A percentile compares a stretch with the other conserved stretches of the same genome.
Conservation (phyloP, 23 red algal genomes). For the Gracilaria gracilis region DNA sequence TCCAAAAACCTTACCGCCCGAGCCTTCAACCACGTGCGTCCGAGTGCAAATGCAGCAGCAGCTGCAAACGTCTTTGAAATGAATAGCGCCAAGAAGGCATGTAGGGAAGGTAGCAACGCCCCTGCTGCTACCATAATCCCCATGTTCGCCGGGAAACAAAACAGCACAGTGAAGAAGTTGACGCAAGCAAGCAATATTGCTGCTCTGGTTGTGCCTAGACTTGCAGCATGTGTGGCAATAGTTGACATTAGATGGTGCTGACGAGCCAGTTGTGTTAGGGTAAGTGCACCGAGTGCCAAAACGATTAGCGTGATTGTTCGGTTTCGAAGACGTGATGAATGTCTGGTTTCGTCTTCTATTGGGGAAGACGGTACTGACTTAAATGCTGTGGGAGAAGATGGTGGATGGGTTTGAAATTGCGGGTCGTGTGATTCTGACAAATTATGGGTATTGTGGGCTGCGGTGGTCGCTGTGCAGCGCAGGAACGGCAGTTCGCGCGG, state of each 20-base stretch:
- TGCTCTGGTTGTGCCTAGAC: slow-evolving; percentile 32
- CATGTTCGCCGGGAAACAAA: slow-evolving; percentile 80
- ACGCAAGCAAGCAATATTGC: slow-evolving; percentile 37
- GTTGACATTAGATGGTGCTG: neutral
- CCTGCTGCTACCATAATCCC: slow-evolving; percentile 69
- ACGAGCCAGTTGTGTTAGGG: neutral
- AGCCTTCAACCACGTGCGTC: slow-evolving; percentile 32
- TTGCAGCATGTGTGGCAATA: slow-evolving; percentile 1
- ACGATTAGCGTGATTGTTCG: neutral
- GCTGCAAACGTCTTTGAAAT: slow-evolving; percentile 59
- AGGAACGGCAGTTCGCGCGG: neutral
- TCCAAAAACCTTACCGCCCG: slow-evolving; percentile 17
- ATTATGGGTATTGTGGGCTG: neutral
- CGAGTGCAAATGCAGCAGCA: slow-evolving; percentile 42
- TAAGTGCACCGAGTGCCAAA: neutral
- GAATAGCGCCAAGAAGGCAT: slow-evolving; percentile 58
- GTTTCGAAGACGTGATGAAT: neutral
- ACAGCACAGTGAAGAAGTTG: slow-evolving; percentile 61
- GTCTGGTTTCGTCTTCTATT: neutral
- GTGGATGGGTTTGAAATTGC: neutral
- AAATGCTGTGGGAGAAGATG: neutral
- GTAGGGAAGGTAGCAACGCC: slow-evolving; percentile 35
- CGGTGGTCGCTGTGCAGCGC: neutral
- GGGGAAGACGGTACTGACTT: neutral
- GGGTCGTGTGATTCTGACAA: neutral